phyloP scores from a whole-genome alignment of 768 basidiomycete species.

The Amanita subjunquillea region DNA sequence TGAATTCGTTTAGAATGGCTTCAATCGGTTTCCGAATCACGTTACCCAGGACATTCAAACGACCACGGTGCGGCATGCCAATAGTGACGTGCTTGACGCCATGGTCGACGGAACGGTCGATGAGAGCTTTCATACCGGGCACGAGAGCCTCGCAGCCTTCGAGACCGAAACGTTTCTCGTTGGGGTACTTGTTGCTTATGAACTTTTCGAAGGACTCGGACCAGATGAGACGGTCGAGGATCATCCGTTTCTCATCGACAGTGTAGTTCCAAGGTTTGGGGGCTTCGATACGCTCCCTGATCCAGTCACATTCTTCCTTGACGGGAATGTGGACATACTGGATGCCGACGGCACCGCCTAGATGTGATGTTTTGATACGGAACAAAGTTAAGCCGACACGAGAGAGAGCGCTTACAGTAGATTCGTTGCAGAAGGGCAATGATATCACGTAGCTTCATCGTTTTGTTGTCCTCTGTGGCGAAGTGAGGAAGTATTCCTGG shows the following conservation, averaged over 20 bases:
- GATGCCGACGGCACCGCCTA: constrained; percentile 75
- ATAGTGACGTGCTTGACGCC: constrained; percentile 95
- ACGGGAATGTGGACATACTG: constrained; percentile 96
- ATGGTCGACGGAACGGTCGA: constrained; percentile 94
- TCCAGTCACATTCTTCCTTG: constrained; percentile 99
- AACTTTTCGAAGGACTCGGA: constrained; percentile 99
- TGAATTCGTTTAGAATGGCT: constrained; percentile 96
- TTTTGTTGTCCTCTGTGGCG: constrained; percentile 73
- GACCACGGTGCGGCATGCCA: constrained; percentile 99
- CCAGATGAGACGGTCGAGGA: constrained; percentile 98
- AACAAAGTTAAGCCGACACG: constrained; percentile 1
- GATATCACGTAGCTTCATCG: constrained; percentile 87
- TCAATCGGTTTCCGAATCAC: constrained; percentile 98
- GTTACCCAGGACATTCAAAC: constrained; percentile 95
- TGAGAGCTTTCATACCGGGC: constrained; percentile 99
- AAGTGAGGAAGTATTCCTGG: constrained; percentile 96
- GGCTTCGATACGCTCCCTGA: constrained; percentile 89
- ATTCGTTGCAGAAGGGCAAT: constrained; percentile 85
- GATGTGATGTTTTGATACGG: constrained; percentile 7
- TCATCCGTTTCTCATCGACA: constrained; percentile 97
- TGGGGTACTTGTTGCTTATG: constrained; percentile 96
- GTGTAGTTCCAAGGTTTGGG: constrained; percentile 98
- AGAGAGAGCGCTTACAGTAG: constrained; percentile 60
- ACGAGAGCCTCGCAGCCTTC: constrained; percentile 97
- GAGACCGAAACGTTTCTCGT: constrained; percentile 98